Evolutionary conservation across 495 filamentous ascomycete genomes (phyloP), one percentile per base, ranked within the genome.

Genomic region (Talaromyces proteolyticus): DNA sequence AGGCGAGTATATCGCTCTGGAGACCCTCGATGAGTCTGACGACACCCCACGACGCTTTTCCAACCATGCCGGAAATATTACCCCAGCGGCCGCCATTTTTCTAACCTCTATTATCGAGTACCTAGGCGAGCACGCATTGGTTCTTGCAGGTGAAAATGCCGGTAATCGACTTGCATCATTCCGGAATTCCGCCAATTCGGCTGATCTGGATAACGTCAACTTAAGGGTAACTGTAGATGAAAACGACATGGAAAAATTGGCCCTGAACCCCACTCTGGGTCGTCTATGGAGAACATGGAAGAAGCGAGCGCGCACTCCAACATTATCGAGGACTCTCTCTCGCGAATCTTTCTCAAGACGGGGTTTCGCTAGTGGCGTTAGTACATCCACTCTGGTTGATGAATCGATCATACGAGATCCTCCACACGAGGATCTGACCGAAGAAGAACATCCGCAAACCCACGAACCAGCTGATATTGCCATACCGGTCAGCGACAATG

Each of bases 231-330:
- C 89, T 24, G 87, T 99, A 19, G 90, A 95, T 59, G 92, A 97
- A 59, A 67, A 81, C 21, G 94, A 99, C 61, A 88, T 95, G 73
- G 92, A 97, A 63, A 91, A 93, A 50, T 73, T 97, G 52, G 93
- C 92, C 4, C 72, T 97, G 49, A 89, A 93, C 60, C 76, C 88
- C 38, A 91, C 88, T 11, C 68, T 99, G 3, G 91, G 94, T 12
- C 75, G 92, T 26, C 67, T 97, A 24, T 99, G 94, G 94, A 81
- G 94, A 57, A 86, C 88, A 24, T 99, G 94, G 94, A 88, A 91
- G 61, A 94, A 95, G 68, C 83, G 82, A 51, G 78, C 87, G 42
- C 69, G 74, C 41, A 51, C 65, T 3, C 62, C 68, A 7, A 69
- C 58, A 17, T 43, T 73, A 16, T 65, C 70, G 10, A 61, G 68